phyloP scores from a whole-genome alignment of 2,329 filamentous ascomycete genomes.

The Dryadomyces quercus-mongolicae region DNA sequence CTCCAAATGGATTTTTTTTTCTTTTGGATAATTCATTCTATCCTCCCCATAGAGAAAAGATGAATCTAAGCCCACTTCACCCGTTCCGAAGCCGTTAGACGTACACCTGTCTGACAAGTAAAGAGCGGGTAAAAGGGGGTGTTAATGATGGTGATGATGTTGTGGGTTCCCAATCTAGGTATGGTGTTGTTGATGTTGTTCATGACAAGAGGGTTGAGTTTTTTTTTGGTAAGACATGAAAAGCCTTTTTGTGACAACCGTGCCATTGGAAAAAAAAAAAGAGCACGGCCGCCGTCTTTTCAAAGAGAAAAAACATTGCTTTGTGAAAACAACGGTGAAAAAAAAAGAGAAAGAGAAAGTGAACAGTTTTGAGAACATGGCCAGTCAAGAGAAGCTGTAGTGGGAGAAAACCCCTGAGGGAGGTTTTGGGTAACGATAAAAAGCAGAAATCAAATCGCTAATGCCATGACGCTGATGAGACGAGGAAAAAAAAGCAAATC shows the following conservation, averaged over 20 bases:
- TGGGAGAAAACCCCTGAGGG: not conserved
- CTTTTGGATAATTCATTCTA: conserved; percentile 1
- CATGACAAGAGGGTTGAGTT: not conserved
- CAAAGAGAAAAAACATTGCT: not conserved
- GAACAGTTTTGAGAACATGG: not conserved
- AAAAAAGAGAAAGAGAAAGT: not conserved
- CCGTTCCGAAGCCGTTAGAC: not conserved
- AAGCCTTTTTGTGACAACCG: conserved; percentile 2
- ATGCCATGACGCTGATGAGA: conserved; percentile 29
- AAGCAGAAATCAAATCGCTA: conserved; percentile 28
- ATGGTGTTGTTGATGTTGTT: not conserved
- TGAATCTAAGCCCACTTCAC: not conserved
- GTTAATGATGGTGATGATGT: not conserved
- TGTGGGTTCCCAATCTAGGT: not conserved
- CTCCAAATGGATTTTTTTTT: not conserved
- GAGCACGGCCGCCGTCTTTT: conserved; percentile 3
- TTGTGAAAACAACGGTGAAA: not conserved
- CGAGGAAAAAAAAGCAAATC: conserved; percentile 18
- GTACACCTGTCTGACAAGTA: not conserved
- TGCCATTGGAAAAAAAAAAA: not conserved
- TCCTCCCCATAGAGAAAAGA: conserved; percentile 2
- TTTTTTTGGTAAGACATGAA: conserved; percentile 7
- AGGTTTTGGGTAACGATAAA: not conserved
- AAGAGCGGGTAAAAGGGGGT: not conserved
- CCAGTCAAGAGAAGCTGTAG: not conserved